Evolutionary conservation across 768 basidiomycete genomes (phyloP), one percentile per base, ranked within the genome.

Genomic region (Lactarius tabidus): DNA sequence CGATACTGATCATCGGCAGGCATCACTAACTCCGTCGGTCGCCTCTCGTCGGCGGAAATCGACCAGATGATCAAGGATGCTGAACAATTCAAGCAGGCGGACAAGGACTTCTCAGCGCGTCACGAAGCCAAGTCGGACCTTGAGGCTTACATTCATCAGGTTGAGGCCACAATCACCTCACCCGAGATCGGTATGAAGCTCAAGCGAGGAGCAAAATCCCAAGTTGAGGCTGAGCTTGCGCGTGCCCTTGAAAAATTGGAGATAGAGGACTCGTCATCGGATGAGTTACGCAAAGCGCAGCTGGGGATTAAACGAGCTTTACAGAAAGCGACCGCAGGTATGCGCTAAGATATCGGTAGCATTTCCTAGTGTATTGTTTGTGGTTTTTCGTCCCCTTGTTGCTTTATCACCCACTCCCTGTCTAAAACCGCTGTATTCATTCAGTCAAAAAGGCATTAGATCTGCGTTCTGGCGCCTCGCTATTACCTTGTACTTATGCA

Each of bases 1-100:
- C 28, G 26, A 59, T n/a, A n/a, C 60, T 72, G 31, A 66, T 26
- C 64, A 43, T 64, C 57, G 70, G 8, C 68, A 92, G 90, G 89
- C 79, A 96, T 98, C 78, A 95, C 94, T 79, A 99, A 98, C 86
- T 98, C 95, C 64, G 97, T 98, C 74, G 97, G 97, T 70, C 95
- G 97, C 80, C 87, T 99, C 71, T 97, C 96, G 56, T 86, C 90
- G 60, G 92, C 89, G 71, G 97, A 99, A 84, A 99, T 99, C 69
- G 95, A 98, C 74, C 95, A 98, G 80, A 98, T 98, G 97, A 97
- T 98, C 84, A 95, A 95, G 84, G 96, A 98, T 75, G 93, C 97
- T 60, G 96, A 98, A 78, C 93, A 95, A 78, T 97, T 85, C 86
- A 95, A 95, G 84, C 85, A 87, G 75, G 93, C 90, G 31, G 91